These are phyloP conservation scores for Cyberlindnera petersonii DNA, from an alignment of 805 yeast genomes.

Conservation along the genomic window DNA sequence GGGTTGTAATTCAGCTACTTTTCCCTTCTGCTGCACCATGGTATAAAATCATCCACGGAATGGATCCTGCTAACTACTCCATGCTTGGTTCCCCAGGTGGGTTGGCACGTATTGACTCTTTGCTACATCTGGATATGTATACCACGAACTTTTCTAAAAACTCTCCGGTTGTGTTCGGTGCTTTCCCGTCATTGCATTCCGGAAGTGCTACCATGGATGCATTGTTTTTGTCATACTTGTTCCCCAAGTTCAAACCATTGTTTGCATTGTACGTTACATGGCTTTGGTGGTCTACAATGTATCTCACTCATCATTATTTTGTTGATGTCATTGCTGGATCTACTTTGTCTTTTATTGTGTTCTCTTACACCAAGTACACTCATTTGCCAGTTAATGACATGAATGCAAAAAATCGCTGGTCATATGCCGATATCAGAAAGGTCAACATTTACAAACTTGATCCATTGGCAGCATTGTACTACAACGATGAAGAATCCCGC, in stretches of 20 bases:
- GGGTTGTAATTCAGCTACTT: constrained; percentile 75
- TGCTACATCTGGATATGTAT: constrained; percentile 79
- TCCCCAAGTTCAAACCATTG: constrained; percentile 63
- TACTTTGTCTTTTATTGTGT: constrained; percentile 66
- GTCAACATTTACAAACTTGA: constrained; percentile 32
- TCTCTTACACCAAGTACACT: constrained; percentile 62
- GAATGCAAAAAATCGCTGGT: constrained; percentile 65
- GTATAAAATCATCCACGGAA: constrained; percentile 83
- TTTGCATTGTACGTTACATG: constrained; percentile 80
- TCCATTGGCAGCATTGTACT: constrained; percentile 31
- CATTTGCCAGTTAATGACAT: constrained; percentile 58
- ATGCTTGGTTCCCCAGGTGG: constrained; percentile 98
- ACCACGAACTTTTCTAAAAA: constrained; percentile 72
- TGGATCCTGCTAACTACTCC: constrained; percentile 83
- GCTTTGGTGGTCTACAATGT: constrained; percentile 99
- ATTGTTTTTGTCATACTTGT: constrained; percentile 74
- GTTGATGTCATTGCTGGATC: constrained; percentile 95
- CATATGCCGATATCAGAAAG: constrained; percentile 43
- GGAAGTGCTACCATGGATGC: constrained; percentile 95
- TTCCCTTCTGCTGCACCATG: constrained; percentile 98
- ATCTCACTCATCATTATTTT: constrained; percentile 93
- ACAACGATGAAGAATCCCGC: constrained; percentile 29
- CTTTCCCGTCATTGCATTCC: constrained; percentile 82
- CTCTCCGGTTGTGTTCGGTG: constrained; percentile 93
- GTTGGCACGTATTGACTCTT: constrained; percentile 74